These are phyloP conservation scores for Suaeda aralocaspica DNA, from an alignment of 148 eudicot genomes.

Conservation along the genomic window DNA sequence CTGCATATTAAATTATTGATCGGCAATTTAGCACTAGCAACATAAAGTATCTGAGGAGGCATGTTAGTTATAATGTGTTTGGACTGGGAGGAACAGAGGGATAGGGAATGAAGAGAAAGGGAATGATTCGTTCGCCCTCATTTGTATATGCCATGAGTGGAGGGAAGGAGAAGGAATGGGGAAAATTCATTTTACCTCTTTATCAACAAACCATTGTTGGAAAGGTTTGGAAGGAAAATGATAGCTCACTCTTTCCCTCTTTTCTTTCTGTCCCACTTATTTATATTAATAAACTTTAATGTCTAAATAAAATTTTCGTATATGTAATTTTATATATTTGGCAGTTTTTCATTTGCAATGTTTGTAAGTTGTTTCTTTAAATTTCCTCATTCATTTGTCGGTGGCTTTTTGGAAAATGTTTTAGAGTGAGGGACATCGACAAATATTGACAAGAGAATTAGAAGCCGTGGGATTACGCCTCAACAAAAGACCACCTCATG, in stretches of 20 bases:
- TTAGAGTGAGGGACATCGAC: constrained; percentile 99
- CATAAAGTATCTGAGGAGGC: not conserved
- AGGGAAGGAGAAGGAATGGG: too few species aligned
- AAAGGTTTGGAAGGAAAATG: too few species aligned
- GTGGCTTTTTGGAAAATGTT: constrained; percentile 24
- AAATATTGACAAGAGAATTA: constrained; percentile 92
- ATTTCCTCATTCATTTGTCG: constrained; percentile 13
- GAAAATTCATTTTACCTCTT: too few species aligned
- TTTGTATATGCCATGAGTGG: too few species aligned
- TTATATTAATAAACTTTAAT: too few species aligned
- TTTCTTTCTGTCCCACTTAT: too few species aligned
- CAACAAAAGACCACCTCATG: constrained; percentile 96
- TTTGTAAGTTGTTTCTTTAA: not conserved
- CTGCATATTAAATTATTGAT: not conserved
- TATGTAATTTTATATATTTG: constrained; percentile 5
- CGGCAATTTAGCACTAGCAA: not conserved
- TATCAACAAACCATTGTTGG: too few species aligned
- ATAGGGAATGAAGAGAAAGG: too few species aligned
- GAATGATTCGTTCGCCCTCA: too few species aligned
- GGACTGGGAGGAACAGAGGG: too few species aligned
- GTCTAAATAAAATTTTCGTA: not conserved
- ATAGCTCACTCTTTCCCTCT: too few species aligned
- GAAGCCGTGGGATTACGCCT: constrained; percentile 98
- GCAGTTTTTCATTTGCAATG: not conserved
- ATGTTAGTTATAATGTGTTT: too few species aligned